Evolutionary conservation across 179 eudicot genomes (phyloP).

Genomic region (Beta lomatogona): DNA sequence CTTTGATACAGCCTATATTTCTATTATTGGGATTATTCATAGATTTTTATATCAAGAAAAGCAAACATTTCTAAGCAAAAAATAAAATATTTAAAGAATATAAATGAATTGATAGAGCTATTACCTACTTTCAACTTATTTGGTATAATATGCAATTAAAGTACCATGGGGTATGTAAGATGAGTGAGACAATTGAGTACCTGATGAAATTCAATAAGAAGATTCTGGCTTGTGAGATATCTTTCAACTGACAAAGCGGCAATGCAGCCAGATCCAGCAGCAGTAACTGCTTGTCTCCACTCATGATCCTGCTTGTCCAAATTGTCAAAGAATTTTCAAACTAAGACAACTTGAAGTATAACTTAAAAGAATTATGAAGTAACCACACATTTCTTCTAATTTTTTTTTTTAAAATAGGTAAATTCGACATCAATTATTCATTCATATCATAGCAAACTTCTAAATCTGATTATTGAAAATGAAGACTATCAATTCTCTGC

Average conservation of each 20-base stretch:
- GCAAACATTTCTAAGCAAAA: background rate
- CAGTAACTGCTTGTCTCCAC: slow-evolving; percentile 99
- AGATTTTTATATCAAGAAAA: background rate
- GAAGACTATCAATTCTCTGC: background rate
- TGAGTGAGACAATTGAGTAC: slow-evolving; percentile 33
- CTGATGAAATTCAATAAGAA: slow-evolving; percentile 98
- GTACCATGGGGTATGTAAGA: background rate
- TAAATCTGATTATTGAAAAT: background rate
- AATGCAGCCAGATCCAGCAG: slow-evolving; percentile 98
- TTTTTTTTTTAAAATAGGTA: background rate
- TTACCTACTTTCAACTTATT: background rate
- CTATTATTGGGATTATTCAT: background rate
- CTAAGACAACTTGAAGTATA: slow-evolving; percentile 2
- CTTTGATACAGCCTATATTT: background rate
- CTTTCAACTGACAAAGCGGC: slow-evolving; percentile 99
- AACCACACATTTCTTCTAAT: background rate
- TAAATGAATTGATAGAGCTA: background rate
- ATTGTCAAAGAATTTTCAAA: slow-evolving; percentile 15
- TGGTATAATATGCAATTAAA: background rate
- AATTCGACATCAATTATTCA: background rate
- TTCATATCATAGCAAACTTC: background rate
- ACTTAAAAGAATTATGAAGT: background rate
- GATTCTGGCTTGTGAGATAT: slow-evolving; percentile 81
- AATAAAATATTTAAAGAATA: background rate
- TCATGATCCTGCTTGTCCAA: slow-evolving; percentile 75